Evolutionary conservation across 176 grass and related monocot genomes (phyloP), one percentile per base, ranked within the genome.

Genomic region (Alopecurus myosuroides): DNA sequence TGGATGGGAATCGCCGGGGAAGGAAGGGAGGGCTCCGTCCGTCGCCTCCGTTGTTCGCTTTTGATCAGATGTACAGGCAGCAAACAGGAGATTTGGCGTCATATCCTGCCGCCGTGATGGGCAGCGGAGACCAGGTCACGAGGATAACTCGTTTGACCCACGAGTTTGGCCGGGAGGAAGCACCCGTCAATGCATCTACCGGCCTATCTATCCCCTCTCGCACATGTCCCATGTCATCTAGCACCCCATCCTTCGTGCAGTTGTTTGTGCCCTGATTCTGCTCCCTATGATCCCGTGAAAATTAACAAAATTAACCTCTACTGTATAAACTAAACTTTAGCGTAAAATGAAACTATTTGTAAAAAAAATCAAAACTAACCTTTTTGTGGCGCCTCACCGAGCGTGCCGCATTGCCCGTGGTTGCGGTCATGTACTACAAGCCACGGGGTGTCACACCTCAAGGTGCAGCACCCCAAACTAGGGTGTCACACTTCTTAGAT

Each of bases 91-190:
- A 77, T 77, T 77, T 28, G 50, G 70, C 77, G 5, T 76, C 35
- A 35, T 39, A 70, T 81, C 76, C 28, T 45, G 76, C 22, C n/a
- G n/a, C n/a, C 48, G 31, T 28, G 57, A 57, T 39, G 57, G 67
- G 65, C 81, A 11, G 1, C 34, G 58, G 57, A 76, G 82, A 55
- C 76, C 76, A 66, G 4, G 19, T 29, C 67, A n/a, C 23, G 56
- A 56, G 66, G 75, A 67, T 17, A 20, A 74, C 76, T 57, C 45
- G 28, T 65, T 84, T 80, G 81, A 84, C 76, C 55, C 34, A 45
- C 52, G 42, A 33, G 40, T 39, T 72, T 18, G 67, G 84, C 65
- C 39, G 65, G 29, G 14, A 22, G 60, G 19, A 33, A 17, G 49
- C 25, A 33, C 7, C 26, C 52, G 20, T 42, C 48, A 7, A 45